phyloP scores from a whole-genome alignment of 495 filamentous ascomycete genomes.

The Aspergillus cristatus region DNA sequence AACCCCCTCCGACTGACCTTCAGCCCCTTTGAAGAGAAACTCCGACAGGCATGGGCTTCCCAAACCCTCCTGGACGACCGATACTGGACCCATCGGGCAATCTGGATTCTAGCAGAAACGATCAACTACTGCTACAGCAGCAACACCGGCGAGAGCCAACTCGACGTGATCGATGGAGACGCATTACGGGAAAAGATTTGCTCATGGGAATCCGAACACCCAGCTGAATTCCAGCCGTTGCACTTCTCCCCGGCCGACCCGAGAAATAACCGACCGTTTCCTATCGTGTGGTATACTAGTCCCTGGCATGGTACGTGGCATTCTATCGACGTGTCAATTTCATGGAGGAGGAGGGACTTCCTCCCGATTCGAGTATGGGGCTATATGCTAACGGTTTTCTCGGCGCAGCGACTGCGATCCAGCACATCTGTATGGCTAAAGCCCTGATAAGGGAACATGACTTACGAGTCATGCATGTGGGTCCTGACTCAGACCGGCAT shows the following conservation, averaged over 20 bases:
- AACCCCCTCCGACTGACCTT: slow-evolving; percentile 29
- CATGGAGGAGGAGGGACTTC: too few relatives aligned
- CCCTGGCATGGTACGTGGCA: slow-evolving; percentile 25
- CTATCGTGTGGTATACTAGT: slow-evolving; percentile 30
- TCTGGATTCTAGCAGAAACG: slow-evolving; percentile 33
- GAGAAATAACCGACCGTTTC: slow-evolving; percentile 25
- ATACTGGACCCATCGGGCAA: slow-evolving; percentile 30
- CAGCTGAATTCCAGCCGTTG: slow-evolving; percentile 27
- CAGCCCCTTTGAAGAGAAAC: slow-evolving; percentile 26
- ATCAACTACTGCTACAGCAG: slow-evolving; percentile 30
- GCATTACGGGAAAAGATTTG: slow-evolving; percentile 20
- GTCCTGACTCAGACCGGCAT: slow-evolving; percentile 1
- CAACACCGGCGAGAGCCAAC: slow-evolving; percentile 10
- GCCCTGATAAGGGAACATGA: slow-evolving; percentile 20
- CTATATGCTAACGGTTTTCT: too few relatives aligned
- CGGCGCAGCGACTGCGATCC: slow-evolving; percentile 25
- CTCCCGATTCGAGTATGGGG: too few relatives aligned
- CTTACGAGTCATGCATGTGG: slow-evolving; percentile 1
- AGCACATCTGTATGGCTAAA: slow-evolving; percentile 34
- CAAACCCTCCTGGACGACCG: slow-evolving; percentile 18
- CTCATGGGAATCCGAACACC: slow-evolving; percentile 22
- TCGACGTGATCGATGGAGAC: slow-evolving; percentile 11
- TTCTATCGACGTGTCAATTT: too few relatives aligned
- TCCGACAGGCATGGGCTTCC: slow-evolving; percentile 23
- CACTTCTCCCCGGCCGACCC: slow-evolving; percentile 24